Percentiles rank a stretch among this genome's conserved stretches.
Evolutionary conservation across 2,329 filamentous ascomycete genomes (phyloP).

Genomic region (Botrytis porri): DNA sequence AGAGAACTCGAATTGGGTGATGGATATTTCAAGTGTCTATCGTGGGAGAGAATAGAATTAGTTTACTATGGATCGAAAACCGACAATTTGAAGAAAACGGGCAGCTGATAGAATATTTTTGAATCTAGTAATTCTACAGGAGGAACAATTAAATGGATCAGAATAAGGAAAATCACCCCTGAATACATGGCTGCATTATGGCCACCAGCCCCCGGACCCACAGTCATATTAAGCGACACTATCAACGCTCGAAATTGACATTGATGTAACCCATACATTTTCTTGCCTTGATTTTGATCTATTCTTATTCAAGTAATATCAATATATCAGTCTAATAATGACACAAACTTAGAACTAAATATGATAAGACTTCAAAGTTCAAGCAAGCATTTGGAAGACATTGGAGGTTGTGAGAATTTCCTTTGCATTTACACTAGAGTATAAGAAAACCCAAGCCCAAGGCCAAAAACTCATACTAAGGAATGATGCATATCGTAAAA

Average conservation of each 20-base stretch:
- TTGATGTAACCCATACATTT: not conserved
- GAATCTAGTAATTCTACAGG: not conserved
- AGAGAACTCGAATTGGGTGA: not conserved
- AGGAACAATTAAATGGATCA: not conserved
- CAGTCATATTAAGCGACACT: not conserved
- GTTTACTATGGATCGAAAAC: not conserved
- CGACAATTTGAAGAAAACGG: no score
- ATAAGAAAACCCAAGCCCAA: no score
- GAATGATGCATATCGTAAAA: no score
- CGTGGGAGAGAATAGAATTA: not conserved
- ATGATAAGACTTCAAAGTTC: no score
- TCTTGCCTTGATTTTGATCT: not conserved
- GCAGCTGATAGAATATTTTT: not conserved
- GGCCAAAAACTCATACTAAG: no score
- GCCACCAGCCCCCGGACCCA: not conserved
- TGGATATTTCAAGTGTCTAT: not conserved
- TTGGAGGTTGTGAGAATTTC: no score
- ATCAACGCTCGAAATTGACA: not conserved
- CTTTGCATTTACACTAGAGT: no score
- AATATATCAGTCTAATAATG: not conserved
- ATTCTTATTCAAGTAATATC: not conserved
- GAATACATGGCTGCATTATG: not conserved
- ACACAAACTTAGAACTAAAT: no score
- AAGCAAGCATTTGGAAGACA: no score
- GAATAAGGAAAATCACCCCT: not conserved